A percentile compares a stretch with the other conserved stretches of the same genome.
These are phyloP conservation scores for Aspergillus coremiiformis DNA, from an alignment of 495 filamentous ascomycete genomes.

Conservation along the genomic window DNA sequence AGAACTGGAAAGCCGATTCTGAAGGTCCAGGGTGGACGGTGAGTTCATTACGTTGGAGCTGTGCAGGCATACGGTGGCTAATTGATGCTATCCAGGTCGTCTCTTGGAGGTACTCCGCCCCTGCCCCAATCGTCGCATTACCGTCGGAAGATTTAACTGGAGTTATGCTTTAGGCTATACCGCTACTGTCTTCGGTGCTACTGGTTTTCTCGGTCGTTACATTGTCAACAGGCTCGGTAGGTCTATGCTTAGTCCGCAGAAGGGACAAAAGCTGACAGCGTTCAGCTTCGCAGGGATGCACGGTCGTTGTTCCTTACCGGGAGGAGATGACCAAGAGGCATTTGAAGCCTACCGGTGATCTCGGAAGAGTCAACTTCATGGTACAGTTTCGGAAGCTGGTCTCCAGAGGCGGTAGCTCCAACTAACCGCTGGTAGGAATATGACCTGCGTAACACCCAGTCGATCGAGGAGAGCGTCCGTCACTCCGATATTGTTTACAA, in stretches of 20 bases:
- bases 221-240: slow-evolving; percentile 93
- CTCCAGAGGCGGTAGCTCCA: background rate
- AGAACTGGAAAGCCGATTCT: slow-evolving; percentile 82
- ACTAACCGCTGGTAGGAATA: slow-evolving; percentile 59
- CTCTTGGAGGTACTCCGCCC: slow-evolving; percentile 64
- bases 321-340: slow-evolving; percentile 98
- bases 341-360: slow-evolving; percentile 88
- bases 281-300: slow-evolving; percentile 82
- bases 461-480: slow-evolving; percentile 91
- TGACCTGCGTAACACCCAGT: slow-evolving; percentile 89
- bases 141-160: slow-evolving; percentile 19
- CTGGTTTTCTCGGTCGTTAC: slow-evolving; percentile 91
- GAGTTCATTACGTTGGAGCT: slow-evolving; percentile 27
- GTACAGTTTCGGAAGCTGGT: slow-evolving; percentile 34
- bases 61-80: slow-evolving; percentile 14
- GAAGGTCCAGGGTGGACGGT: slow-evolving; percentile 78
- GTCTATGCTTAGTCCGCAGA: slow-evolving; percentile 14
- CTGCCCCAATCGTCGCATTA: slow-evolving; percentile 12
- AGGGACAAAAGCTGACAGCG: slow-evolving; percentile 26
- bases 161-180: slow-evolving; percentile 64
- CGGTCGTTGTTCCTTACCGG: slow-evolving; percentile 84
- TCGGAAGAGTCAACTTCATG: slow-evolving; percentile 80
- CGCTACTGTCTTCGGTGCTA: slow-evolving; percentile 95
- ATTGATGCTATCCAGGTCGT: slow-evolving; percentile 51
- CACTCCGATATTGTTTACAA: slow-evolving; percentile 98